A percentile compares a stretch with the other conserved stretches of the same genome.
Evolutionary conservation across 2,329 filamentous ascomycete species (phyloP).

Genomic region (Amylocarpus encephaloides): DNA sequence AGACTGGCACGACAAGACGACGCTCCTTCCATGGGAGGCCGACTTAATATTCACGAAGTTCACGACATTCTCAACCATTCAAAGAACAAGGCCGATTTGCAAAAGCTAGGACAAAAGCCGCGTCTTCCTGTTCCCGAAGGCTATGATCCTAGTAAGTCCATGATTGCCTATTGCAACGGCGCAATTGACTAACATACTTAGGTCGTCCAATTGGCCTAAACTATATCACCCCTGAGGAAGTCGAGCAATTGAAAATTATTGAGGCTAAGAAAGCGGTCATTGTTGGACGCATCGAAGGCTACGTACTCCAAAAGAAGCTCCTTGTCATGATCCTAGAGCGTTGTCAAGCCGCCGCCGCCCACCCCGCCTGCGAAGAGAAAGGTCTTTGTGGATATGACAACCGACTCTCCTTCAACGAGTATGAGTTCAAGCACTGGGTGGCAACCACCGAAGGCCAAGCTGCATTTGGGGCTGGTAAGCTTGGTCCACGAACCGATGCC

Average conservation of each 20-base stretch:
- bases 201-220: slow-evolving; percentile 23
- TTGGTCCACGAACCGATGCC: slow-evolving; percentile 27
- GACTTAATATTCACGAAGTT: slow-evolving; percentile 23
- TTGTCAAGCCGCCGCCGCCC: slow-evolving; percentile 16
- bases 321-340: slow-evolving; percentile 25
- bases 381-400: slow-evolving; percentile 29
- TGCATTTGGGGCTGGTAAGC: slow-evolving; percentile 20
- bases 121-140: slow-evolving; percentile 21
- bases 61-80: slow-evolving; percentile 17
- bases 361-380: slow-evolving; percentile 20
- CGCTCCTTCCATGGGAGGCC: slow-evolving; percentile 26
- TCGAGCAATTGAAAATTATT: slow-evolving; percentile 18
- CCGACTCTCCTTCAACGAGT: slow-evolving; percentile 27
- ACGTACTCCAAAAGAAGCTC: slow-evolving; percentile 20
- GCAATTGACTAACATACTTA: slow-evolving; percentile 6
- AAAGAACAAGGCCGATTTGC: slow-evolving; percentile 18
- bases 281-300: slow-evolving; percentile 17
- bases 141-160: slow-evolving; percentile 24
- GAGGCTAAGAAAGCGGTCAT: slow-evolving; percentile 15
- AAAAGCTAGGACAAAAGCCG: slow-evolving; percentile 26
- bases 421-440: slow-evolving; percentile 24
- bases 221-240: slow-evolving; percentile 26
- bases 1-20: slow-evolving; percentile 17
- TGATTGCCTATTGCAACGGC: background rate
- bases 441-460: slow-evolving; percentile 22